Conservation (phyloP, 768 basidiomycete genomes). For the Kwoniella heveanensis region DNA sequence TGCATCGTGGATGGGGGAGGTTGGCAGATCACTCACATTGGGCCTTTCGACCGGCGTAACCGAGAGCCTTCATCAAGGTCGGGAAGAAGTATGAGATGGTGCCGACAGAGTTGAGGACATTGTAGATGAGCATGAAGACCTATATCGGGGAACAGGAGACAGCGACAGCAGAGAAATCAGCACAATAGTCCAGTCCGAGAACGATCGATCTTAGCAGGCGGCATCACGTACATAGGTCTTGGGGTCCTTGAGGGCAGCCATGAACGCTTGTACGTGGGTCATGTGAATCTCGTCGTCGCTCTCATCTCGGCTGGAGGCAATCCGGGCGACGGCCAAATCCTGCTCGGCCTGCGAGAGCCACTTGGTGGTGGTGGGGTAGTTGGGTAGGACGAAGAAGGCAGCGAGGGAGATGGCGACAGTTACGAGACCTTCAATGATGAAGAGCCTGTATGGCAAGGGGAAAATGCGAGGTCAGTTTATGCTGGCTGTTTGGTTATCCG, state of each 20-base stretch:
- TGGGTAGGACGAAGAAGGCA: slow-evolving; percentile 50
- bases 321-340: slow-evolving; percentile 36
- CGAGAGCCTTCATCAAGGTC: slow-evolving; percentile 46
- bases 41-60: slow-evolving; percentile 45
- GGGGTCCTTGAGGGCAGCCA: slow-evolving; percentile 47
- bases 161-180: neutral
- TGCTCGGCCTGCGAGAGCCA: slow-evolving; percentile 47
- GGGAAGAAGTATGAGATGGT: slow-evolving; percentile 56
- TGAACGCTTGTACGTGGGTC: slow-evolving; percentile 45
- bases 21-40: slow-evolving; percentile 41
- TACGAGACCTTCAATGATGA: slow-evolving; percentile 53
- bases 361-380: slow-evolving; percentile 51
- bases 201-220: neutral
- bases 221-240: slow-evolving; percentile 44
- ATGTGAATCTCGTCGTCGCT: slow-evolving; percentile 43
- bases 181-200: neutral
- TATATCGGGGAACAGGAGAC: neutral
- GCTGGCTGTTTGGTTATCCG: too few species aligned
- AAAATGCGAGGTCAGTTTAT: slow-evolving; percentile 3
- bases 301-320: slow-evolving; percentile 25
- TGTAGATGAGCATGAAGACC: slow-evolving; percentile 47
- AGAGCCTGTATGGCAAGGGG: slow-evolving; percentile 34
- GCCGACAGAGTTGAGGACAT: slow-evolving; percentile 42
- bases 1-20: too few species aligned
- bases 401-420: slow-evolving; percentile 42